These are phyloP conservation scores for Kwoniella sp. DNA, from an alignment of 768 basidiomycete genomes.

Conservation along the genomic window DNA sequence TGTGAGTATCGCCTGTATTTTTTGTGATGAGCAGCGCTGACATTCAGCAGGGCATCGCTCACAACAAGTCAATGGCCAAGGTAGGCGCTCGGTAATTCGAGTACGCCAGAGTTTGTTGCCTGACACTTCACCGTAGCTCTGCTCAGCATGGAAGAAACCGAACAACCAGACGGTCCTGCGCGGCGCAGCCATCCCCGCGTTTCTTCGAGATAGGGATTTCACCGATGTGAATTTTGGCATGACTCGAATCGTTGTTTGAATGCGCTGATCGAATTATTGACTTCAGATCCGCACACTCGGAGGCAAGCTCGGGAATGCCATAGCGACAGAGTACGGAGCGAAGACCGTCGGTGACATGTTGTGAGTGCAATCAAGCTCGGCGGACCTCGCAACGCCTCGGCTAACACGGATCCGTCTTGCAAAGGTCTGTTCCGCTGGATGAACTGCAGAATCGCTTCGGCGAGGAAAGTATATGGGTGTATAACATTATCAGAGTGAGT, in stretches of 20 bases:
- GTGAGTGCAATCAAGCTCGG: constrained; percentile 54
- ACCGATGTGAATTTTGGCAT: constrained; percentile 62
- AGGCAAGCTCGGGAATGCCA: constrained; percentile 83
- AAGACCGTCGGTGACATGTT: constrained; percentile 85
- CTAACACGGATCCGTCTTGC: background rate
- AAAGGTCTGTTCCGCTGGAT: constrained; percentile 47
- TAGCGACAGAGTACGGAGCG: constrained; percentile 82
- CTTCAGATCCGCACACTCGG: constrained; percentile 84
- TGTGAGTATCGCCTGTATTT: constrained; percentile 54
- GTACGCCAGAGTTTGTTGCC: background rate
- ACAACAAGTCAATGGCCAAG: constrained; percentile 95
- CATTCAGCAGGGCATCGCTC: constrained; percentile 66
- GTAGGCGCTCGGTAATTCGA: constrained; percentile 50
- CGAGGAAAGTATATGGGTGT: constrained; percentile 70
- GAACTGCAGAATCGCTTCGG: constrained; percentile 53
- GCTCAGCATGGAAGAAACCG: constrained; percentile 87
- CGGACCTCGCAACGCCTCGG: background rate
- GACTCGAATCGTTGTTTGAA: background rate
- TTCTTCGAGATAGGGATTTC: constrained; percentile 78
- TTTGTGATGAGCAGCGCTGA: constrained; percentile 5
- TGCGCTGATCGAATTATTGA: background rate
- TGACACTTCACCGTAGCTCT: constrained; percentile 56
- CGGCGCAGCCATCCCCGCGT: constrained; percentile 74
- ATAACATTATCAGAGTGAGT: constrained; percentile 75
- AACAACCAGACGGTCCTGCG: constrained; percentile 81